Conservation (phyloP, 2,329 filamentous ascomycete species). For the Chaetomium sp. region DNA sequence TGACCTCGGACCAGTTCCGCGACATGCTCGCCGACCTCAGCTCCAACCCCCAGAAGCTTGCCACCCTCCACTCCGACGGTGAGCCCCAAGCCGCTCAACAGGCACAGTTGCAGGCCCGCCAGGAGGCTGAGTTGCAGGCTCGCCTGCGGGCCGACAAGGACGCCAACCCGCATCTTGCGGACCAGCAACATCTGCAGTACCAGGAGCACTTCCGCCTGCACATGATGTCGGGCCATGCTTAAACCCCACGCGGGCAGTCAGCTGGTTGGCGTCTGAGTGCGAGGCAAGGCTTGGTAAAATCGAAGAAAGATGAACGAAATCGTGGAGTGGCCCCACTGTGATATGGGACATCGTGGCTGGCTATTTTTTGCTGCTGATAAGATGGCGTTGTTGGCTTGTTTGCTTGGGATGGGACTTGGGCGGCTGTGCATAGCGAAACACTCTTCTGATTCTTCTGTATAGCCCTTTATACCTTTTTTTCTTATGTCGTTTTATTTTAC, state of each 20-base stretch:
- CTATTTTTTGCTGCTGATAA: too few relatives aligned
- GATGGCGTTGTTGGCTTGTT: too few relatives aligned
- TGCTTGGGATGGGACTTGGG: not conserved
- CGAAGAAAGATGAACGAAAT: too few relatives aligned
- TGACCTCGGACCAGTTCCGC: constrained; percentile 75
- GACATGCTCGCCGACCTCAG: constrained; percentile 69
- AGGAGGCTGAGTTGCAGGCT: not conserved
- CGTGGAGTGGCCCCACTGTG: too few relatives aligned
- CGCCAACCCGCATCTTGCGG: constrained; percentile 1
- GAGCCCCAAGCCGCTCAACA: not conserved
- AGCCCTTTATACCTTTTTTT: too few relatives aligned
- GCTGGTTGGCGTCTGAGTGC: too few relatives aligned
- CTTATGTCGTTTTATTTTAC: too few relatives aligned
- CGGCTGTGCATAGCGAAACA: not conserved
- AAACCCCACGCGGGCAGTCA: not conserved
- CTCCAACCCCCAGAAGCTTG: constrained; percentile 13
- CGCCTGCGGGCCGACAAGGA: constrained; percentile 1
- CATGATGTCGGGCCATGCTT: not conserved
- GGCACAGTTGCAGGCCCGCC: not conserved
- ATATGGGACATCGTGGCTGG: too few relatives aligned
- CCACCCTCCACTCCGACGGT: not conserved
- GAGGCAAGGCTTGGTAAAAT: too few relatives aligned
- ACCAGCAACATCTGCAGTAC: constrained; percentile 2
- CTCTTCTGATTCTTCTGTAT: too few relatives aligned
- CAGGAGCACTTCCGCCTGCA: constrained; percentile 2